phyloP scores from a whole-genome alignment of 495 filamentous ascomycete species.

The Penicillium flavigenum region DNA sequence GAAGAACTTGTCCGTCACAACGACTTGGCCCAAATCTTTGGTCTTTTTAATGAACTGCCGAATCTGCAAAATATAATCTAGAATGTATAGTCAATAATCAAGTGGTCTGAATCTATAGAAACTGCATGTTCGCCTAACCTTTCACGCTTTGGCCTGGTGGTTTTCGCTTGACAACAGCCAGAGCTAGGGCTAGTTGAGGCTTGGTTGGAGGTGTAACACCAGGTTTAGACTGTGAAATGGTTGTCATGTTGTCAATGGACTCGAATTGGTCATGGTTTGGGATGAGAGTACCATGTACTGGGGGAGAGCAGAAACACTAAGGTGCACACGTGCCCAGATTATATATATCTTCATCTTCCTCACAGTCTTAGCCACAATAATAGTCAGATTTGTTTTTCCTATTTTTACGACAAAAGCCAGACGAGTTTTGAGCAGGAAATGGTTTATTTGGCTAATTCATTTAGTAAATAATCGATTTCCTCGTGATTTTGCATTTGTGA shows the following conservation, averaged over 20 bases:
- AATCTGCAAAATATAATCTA: slow-evolving; percentile 45
- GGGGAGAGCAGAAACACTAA: neutral
- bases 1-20: slow-evolving; percentile 36
- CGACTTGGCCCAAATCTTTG: slow-evolving; percentile 11
- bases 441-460: too few relatives aligned
- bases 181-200: slow-evolving; percentile 45
- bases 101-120: neutral
- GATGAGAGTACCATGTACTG: neutral
- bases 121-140: slow-evolving; percentile 28
- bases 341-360: neutral
- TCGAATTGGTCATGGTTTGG: neutral
- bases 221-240: neutral
- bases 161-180: slow-evolving; percentile 48
- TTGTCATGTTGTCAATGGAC: neutral
- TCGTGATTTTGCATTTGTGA: neutral
- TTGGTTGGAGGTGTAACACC: slow-evolving; percentile 23
- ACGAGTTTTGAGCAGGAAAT: neutral
- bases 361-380: neutral
- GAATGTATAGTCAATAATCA: neutral
- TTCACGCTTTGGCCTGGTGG: slow-evolving; percentile 35
- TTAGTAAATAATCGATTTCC: neutral
- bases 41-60: slow-evolving; percentile 35
- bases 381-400: neutral
- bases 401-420: neutral
- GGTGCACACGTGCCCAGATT: neutral